Evolutionary conservation across 768 basidiomycete species (phyloP), one percentile per base, ranked within the genome.

Genomic region (Mycena floridula): DNA sequence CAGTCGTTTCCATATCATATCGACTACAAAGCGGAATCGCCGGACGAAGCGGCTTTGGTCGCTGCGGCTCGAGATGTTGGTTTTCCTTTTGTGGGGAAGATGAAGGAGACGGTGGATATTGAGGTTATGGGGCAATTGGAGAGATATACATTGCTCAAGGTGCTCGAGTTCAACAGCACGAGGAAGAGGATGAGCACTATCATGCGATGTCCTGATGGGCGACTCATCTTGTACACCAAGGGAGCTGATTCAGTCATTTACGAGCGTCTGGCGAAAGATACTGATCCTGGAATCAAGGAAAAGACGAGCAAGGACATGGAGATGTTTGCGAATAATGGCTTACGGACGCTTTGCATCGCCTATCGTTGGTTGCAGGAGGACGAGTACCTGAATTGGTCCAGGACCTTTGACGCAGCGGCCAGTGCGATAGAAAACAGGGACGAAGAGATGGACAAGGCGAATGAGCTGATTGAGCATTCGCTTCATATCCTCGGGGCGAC

Each of bases 161-260:
- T 86, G 52, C 73, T 98, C 56, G 95, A 97, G 60, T 99, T 99
- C 74, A 94, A 87, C 70, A 87, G 83, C 54, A 82, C 92, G 37
- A 72, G 95, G 50, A 99, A 98, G 68, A 75, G 95, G 46, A 98
- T 98, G 95, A 93, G 88, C 59, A 88, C 91, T 37, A 67, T 97
- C 47, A 81, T 91, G 36, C 86, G 95, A 22, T 76, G 77, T 42
- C 89, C 95, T 0, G 86, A 91, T 45, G 90, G 91, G 15, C 70
- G 73, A 54, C 67, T 96, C 48, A 69, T 93, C 22, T 65, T 97
- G 47, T 95, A 93, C 59, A 88, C 85, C 76, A 98, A 97, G 64
- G 95, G 95, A n/a, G 95, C 95, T 12, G 95, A 98, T 63, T 87
- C 82, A 52, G 92, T 98, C 55, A 86, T 98, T 54, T 95, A 94